Percentiles rank a stretch among this genome's conserved stretches.
Conservation (phyloP, 495 filamentous ascomycete genomes). For the Xylaria longipes region DNA sequence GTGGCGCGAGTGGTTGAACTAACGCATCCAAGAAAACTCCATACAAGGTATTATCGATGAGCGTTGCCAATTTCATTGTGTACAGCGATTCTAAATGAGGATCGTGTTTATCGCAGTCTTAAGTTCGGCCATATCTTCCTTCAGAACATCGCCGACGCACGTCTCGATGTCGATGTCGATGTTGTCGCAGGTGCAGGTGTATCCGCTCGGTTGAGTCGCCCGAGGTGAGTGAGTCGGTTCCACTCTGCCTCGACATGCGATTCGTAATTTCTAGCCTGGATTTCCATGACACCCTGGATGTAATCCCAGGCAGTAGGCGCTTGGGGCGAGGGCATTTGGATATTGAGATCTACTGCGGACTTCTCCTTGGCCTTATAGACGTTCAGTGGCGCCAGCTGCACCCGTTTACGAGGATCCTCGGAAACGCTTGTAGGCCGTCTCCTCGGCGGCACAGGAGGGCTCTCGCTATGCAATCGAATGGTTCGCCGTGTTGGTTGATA, state of each 20-base stretch:
- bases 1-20: background rate
- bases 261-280: constrained; percentile 30
- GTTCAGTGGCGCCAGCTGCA: constrained; percentile 26
- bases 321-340: constrained; percentile 33
- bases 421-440: background rate
- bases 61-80: background rate
- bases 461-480: background rate
- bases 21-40: background rate
- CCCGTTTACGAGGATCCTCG: background rate
- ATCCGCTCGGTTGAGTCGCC: constrained; percentile 36
- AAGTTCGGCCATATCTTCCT: background rate
- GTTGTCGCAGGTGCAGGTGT: background rate
- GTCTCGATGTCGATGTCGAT: background rate
- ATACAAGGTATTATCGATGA: background rate
- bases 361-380: constrained; percentile 31
- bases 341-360: constrained; percentile 18
- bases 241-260: constrained; percentile 38
- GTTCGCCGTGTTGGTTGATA: background rate
- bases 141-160: constrained; percentile 6
- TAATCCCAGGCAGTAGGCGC: constrained; percentile 33
- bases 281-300: constrained; percentile 34
- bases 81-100: background rate
- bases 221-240: constrained; percentile 44
- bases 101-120: background rate
- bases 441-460: background rate